Evolutionary conservation across 2,329 filamentous ascomycete species (phyloP), one percentile per base, ranked within the genome.

Genomic region (Fonsecaea pedrosoi): DNA sequence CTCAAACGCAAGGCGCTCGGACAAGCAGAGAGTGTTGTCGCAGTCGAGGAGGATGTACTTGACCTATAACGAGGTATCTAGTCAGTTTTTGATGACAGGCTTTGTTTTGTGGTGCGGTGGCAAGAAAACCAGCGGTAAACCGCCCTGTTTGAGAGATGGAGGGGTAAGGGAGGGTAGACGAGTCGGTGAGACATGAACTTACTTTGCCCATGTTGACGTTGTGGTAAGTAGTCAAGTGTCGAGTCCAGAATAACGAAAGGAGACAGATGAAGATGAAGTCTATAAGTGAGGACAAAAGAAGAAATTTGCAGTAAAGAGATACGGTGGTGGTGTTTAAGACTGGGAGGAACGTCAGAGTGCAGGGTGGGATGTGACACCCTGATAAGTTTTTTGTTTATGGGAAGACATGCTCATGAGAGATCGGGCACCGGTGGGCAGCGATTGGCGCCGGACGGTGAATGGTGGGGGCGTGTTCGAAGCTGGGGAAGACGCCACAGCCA

Each of bases 1-100:
- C 82, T 94, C 92, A 79, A 97, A 97, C 77, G 93, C 94, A 73
- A 96, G 87, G 76, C 91, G 90, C 84, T 97, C 93, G 65, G 92
- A 96, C 75, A 96, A 89, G 78, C 95, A 92, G 78, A 97, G 92
- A 71, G 93, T 97, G 86, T 97, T 97, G 87, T 97, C 82, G 73
- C 82, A 84, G 74, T 92, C 90, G 78, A 92, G 90, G 74, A 92
- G 86, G 76, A 92, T 82, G 72, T 90, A 86, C 63, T 84, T 91
- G 80, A 92, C 90, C 85, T 88, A 34, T 12, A 58, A 18, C 15
- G 38, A 7, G 37, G 30, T 32, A 50, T 25, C 34, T 45, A 21
- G 57, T 67, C 54, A 66, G 65, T 67, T 3, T 18, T 13, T 9
- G 10, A 50, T 18, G 4, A 9, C 45, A 25, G 45, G 10, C 13